Evolutionary conservation across 1,284 basidiomycete species (phyloP), one percentile per base, ranked within the genome.

Genomic region (Puccinia polysora): DNA sequence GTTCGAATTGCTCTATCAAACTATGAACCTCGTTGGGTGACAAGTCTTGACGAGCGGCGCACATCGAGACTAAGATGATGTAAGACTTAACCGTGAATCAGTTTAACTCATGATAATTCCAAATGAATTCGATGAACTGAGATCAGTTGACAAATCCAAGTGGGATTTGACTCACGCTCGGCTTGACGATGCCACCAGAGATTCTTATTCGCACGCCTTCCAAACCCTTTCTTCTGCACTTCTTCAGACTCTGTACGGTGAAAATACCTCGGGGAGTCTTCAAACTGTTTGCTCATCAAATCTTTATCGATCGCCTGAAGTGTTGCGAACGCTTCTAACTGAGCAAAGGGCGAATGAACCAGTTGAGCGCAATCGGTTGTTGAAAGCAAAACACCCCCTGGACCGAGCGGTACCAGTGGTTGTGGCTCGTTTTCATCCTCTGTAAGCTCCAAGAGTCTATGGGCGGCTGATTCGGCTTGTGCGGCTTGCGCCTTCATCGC

Each of bases 401-500:
- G 70, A 30, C 70, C 70, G 43, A 72, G 60, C 28, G 70, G 70
- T 20, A 64, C 62, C 2, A 65, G 32, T 20, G 70, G 59, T 49
- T 47, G 50, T 20, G 14, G 28, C 25, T 50, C 59, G 45, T 62
- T 52, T 45, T 78, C 75, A 18, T 87, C 84, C 74, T 90, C 88
- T 23, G 88, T 87, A 25, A 91, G 82, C 78, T 91, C 89, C 58
- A 91, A 79, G 47, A 93, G 81, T 71, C 88, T 84, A 78, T 89
- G 86, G 1, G 90, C 91, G 6, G 91, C 89, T 77, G 89, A 90
- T 77, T 91, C 87, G 0, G 90, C 91, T 78, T 93, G 91, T 75
- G 89, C 89, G 2, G 90, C 91, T 73, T 90, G 86, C 1, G 89
- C 89, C 55, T 87, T 85, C 75, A 91, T 81, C 36, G 88, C 89